Evolutionary conservation across 805 yeast species (phyloP).

Genomic region (Zygosaccharomyces gambellarensis): DNA sequence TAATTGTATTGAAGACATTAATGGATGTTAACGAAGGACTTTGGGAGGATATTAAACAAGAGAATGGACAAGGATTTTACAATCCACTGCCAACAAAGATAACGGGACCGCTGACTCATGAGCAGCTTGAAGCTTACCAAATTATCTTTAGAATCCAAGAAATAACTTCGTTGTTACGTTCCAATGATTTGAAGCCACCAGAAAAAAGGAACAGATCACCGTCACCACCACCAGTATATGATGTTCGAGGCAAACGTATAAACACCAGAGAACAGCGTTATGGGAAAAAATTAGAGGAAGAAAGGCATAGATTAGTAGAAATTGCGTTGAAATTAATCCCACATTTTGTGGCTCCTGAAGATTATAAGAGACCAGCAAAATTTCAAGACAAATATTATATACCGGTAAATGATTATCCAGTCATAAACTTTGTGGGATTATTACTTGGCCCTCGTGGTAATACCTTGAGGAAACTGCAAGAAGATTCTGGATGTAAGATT

Average conservation of each 20-base stretch:
- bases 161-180: slow-evolving; percentile 54
- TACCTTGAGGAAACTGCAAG: slow-evolving; percentile 74
- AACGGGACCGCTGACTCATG: slow-evolving; percentile 54
- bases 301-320: slow-evolving; percentile 75
- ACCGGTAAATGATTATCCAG: slow-evolving; percentile 84
- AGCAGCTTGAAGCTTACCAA: slow-evolving; percentile 75
- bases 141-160: slow-evolving; percentile 73
- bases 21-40: slow-evolving; percentile 3
- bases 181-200: slow-evolving; percentile 50
- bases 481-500: slow-evolving; percentile 80
- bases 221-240: slow-evolving; percentile 92
- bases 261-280: slow-evolving; percentile 77
- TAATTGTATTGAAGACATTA: not conserved
- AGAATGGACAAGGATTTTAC: not conserved
- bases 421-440: slow-evolving; percentile 86
- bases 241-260: slow-evolving; percentile 71
- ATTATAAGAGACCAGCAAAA: slow-evolving; percentile 65
- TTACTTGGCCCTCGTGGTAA: slow-evolving; percentile 94
- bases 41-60: slow-evolving; percentile 6
- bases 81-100: slow-evolving; percentile 39
- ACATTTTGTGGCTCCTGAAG: slow-evolving; percentile 71
- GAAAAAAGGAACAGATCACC: slow-evolving; percentile 55
- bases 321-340: slow-evolving; percentile 69
- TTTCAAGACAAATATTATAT: slow-evolving; percentile 77
- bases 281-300: slow-evolving; percentile 60